phyloP scores from a whole-genome alignment of 208 protist genomes.

The Herpetomonas tarakana region DNA sequence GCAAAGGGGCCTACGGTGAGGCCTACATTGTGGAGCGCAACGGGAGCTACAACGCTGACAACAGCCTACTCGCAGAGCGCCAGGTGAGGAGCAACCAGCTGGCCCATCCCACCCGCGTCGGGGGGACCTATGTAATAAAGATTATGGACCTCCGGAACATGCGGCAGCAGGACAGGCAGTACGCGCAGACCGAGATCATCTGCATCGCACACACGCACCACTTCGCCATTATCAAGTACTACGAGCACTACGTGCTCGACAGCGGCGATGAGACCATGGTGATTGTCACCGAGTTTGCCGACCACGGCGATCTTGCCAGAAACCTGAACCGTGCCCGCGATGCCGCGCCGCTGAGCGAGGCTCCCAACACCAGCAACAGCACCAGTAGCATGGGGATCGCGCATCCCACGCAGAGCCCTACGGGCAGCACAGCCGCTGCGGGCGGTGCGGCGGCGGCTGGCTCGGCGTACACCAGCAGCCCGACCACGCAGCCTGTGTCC shows the following conservation, averaged over 20 bases:
- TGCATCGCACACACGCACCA: conserved; percentile 81
- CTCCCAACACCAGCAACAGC: neutral
- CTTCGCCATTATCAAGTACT: conserved; percentile 82
- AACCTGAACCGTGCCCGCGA: conserved; percentile 42
- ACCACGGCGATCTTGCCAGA: conserved; percentile 78
- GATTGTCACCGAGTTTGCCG: conserved; percentile 90
- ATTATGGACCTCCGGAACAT: conserved; percentile 79
- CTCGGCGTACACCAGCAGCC: neutral
- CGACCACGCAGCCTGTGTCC: neutral
- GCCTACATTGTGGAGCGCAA: conserved; percentile 79
- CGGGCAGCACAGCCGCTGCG: too few relatives aligned
- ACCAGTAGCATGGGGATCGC: neutral
- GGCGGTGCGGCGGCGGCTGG: too few relatives aligned
- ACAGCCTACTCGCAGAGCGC: conserved; percentile 20
- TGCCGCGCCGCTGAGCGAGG: conserved; percentile 6
- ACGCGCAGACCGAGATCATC: conserved; percentile 84
- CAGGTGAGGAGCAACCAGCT: conserved; percentile 26
- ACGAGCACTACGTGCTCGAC: conserved; percentile 79
- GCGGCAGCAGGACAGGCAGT: conserved; percentile 53
- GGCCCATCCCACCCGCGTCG: conserved; percentile 27
- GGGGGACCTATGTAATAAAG: conserved; percentile 75
- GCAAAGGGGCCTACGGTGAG: conserved; percentile 91
- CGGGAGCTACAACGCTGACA: conserved; percentile 29
- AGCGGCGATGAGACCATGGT: conserved; percentile 71
- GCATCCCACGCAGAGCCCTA: neutral